Evolutionary conservation across 306 rosid genomes (phyloP), one percentile per base, ranked within the genome.

Genomic region (Alnus rubra): DNA sequence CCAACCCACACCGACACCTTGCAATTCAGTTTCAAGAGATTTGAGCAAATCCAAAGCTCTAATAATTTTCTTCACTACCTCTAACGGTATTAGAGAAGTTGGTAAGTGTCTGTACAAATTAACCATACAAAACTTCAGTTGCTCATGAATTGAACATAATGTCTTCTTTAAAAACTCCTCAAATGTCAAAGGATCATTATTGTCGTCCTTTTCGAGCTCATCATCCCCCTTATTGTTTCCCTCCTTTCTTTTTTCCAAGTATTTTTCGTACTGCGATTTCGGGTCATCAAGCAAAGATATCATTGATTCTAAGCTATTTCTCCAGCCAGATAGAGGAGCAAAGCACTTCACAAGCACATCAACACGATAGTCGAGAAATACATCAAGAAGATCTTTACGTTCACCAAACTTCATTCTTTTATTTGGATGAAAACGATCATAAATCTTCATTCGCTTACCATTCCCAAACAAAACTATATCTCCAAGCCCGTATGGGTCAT

Each of bases 81-180:
- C 69, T 0, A 76, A 53, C 7, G 88, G 73, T 54, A 89, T 59
- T 13, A 79, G 44, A 72, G 84, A 78, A 31, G 92, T 86, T 50
- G 92, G 97, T n/a, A 89, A 11, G 68, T 91, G 90, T 0, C 85
- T 88, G n/a, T 31, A 86, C 73, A 88, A 69, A 73, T 39, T 73
- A 50, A 58, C 44, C 77, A 77, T 69, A 45, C 30, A 68, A 16
- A 6, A 9, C 23, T 50, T 50, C 7, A 91, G 82, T 50, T 69
- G 62, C 50, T 42, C 70, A 19, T 15, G 44, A 9, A 83, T 48
- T 54, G 7, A 55, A 42, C 35, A 14, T 23, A 86, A 83, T 4
- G 9, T 81, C 12, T 63, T 50, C 82, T n/a, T 78, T 28, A 80
- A 58, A 74, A 69, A 87, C 48, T 84, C 71, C 62, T 80, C 82